phyloP scores from a whole-genome alignment of 176 grass and related monocot genomes.

The Juncus inflexus region DNA sequence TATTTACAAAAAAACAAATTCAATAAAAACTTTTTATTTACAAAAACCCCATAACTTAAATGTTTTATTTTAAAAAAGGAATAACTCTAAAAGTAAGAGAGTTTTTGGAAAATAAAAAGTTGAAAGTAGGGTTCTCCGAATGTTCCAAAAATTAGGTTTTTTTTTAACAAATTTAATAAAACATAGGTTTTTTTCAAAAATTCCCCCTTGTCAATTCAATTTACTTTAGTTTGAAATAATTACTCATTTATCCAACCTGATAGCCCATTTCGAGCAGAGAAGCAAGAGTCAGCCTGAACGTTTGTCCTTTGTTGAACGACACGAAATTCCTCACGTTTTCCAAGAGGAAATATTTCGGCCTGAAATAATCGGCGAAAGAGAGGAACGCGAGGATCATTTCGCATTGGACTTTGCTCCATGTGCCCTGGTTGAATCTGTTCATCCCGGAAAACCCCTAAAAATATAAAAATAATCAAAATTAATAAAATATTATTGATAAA shows the following conservation, averaged over 20 bases:
- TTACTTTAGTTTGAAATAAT: background rate
- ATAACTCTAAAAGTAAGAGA: too few species aligned
- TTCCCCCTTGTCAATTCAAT: too few species aligned
- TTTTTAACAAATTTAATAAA: too few species aligned
- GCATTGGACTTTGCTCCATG: conserved; percentile 44
- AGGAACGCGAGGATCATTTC: conserved; percentile 54
- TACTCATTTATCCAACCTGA: conserved; percentile 38
- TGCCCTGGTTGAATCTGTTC: conserved; percentile 65
- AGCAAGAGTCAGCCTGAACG: conserved; percentile 57
- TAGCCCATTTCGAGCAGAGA: conserved; percentile 75
- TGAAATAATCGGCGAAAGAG: conserved; percentile 69
- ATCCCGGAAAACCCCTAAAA: conserved; percentile 67
- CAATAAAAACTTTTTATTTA: too few species aligned
- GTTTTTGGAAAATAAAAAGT: too few species aligned
- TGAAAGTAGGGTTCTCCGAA: too few species aligned
- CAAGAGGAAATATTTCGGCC: conserved; percentile 54
- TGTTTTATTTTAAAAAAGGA: too few species aligned
- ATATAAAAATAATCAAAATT: background rate
- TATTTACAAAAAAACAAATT: too few species aligned
- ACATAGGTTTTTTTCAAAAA: too few species aligned
- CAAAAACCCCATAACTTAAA: too few species aligned
- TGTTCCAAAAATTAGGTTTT: too few species aligned
- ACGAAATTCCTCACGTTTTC: conserved; percentile 78
- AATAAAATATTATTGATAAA: background rate
- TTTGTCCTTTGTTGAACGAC: conserved; percentile 70